A percentile compares a stretch with the other conserved stretches of the same genome.
These are phyloP conservation scores for Porcisia deanei DNA, from an alignment of 208 protist species.

Conservation along the genomic window DNA sequence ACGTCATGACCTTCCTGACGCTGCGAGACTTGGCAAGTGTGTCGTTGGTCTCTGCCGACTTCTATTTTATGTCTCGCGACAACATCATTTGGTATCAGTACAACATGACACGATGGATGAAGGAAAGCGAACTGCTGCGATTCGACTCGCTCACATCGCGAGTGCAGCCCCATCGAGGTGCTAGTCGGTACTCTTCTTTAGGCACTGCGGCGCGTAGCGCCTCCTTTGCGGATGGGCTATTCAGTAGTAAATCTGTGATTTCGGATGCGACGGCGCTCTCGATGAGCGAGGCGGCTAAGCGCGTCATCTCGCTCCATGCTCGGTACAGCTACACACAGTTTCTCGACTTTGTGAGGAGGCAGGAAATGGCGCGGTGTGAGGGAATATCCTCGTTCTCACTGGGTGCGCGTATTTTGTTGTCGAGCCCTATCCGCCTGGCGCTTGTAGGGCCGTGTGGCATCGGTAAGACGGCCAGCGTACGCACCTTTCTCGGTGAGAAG, in stretches of 20 bases:
- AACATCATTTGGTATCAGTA: slow-evolving; percentile 90
- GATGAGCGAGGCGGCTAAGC: slow-evolving; percentile 67
- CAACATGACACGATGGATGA: slow-evolving; percentile 70
- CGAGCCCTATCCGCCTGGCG: slow-evolving; percentile 71
- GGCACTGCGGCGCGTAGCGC: neutral
- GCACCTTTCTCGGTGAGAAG: slow-evolving; percentile 40
- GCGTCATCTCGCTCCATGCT: slow-evolving; percentile 83
- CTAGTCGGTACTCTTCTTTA: slow-evolving; percentile 10
- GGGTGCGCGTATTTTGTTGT: slow-evolving; percentile 63
- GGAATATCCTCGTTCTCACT: slow-evolving; percentile 78
- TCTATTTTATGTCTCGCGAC: slow-evolving; percentile 86
- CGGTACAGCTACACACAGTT: slow-evolving; percentile 91
- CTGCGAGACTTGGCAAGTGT: slow-evolving; percentile 56
- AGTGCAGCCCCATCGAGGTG: slow-evolving; percentile 15
- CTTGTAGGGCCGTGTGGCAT: slow-evolving; percentile 73
- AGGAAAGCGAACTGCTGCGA: slow-evolving; percentile 47
- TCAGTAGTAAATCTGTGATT: slow-evolving; percentile 23
- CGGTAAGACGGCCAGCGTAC: slow-evolving; percentile 70
- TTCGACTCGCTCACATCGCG: slow-evolving; percentile 23
- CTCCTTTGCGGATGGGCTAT: slow-evolving; percentile 12
- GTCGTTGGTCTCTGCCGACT: slow-evolving; percentile 74
- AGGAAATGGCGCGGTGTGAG: slow-evolving; percentile 79
- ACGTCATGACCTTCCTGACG: slow-evolving; percentile 68
- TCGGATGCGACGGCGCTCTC: slow-evolving; percentile 53
- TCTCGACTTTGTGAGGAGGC: slow-evolving; percentile 74